Conservation (phyloP, 495 filamentous ascomycete species). For the Mycothermus thermophilus region DNA sequence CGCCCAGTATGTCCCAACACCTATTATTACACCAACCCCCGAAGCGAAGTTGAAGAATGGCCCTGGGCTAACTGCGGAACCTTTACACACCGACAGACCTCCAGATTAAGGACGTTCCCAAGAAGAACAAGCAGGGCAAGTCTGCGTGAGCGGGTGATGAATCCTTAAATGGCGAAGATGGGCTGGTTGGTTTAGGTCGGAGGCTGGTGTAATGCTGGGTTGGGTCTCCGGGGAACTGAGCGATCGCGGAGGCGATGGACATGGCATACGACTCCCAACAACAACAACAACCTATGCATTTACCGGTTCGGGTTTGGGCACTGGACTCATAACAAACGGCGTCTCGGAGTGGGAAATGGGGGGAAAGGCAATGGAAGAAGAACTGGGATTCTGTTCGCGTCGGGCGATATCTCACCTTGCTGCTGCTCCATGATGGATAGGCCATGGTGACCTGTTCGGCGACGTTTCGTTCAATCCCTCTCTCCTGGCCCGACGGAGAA, state of each 20-base stretch:
- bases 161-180: slow-evolving; percentile 6
- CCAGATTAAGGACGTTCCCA: slow-evolving; percentile 34
- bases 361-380: slow-evolving; percentile 3
- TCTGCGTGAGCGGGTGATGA: slow-evolving; percentile 10
- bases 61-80: slow-evolving; percentile 6
- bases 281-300: slow-evolving; percentile 7
- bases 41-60: background rate
- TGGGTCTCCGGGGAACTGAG: too few relatives aligned
- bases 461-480: too few relatives aligned
- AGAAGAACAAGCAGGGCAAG: slow-evolving; percentile 33
- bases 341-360: slow-evolving; percentile 27
- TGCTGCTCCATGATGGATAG: too few relatives aligned
- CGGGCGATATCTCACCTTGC: too few relatives aligned
- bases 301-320: slow-evolving; percentile 7
- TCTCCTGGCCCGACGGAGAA: too few relatives aligned
- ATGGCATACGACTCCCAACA: too few relatives aligned
- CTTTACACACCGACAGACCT: slow-evolving; percentile 20
- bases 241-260: too few relatives aligned
- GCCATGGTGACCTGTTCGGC: too few relatives aligned
- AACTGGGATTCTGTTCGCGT: slow-evolving; percentile 3
- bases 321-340: slow-evolving; percentile 22
- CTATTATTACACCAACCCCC: slow-evolving; percentile 1
- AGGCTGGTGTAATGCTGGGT: slow-evolving; percentile 7
- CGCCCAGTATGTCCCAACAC: slow-evolving; percentile 56
- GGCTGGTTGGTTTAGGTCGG: slow-evolving; percentile 6